Percentiles rank a stretch among this genome's conserved stretches.
These are phyloP conservation scores for Aleurites moluccanus DNA, from an alignment of 441 rosid species.

Conservation along the genomic window DNA sequence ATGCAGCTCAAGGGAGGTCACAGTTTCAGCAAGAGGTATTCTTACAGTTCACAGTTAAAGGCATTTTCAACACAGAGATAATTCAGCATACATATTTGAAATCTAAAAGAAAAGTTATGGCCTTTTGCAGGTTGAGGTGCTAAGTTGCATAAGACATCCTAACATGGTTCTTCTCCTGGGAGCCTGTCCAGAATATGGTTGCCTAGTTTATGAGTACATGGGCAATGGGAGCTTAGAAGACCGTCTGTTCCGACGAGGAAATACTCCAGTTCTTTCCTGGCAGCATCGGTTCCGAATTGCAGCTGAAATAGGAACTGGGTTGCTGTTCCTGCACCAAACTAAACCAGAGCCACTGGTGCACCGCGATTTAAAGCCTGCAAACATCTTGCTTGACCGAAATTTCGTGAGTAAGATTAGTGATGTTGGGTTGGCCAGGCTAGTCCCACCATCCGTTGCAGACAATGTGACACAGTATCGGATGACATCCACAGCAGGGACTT, in stretches of 20 bases:
- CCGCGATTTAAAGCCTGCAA: slow-evolving; percentile 75
- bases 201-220: slow-evolving; percentile 80
- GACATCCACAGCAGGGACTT: slow-evolving; percentile 81
- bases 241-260: slow-evolving; percentile 49
- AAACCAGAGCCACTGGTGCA: slow-evolving; percentile 39
- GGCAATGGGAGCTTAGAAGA: slow-evolving; percentile 84
- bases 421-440: slow-evolving; percentile 77
- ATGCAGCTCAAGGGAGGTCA: slow-evolving; percentile 68
- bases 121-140: slow-evolving; percentile 60
- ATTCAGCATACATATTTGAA: background rate
- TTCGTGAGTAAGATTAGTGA: slow-evolving; percentile 78
- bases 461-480: slow-evolving; percentile 62
- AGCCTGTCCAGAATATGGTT: slow-evolving; percentile 74
- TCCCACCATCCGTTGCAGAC: slow-evolving; percentile 63
- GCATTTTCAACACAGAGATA: too few species aligned
- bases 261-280: slow-evolving; percentile 57
- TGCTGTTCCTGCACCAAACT: slow-evolving; percentile 75
- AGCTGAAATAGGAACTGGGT: slow-evolving; percentile 71
- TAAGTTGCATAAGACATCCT: slow-evolving; percentile 68
- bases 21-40: slow-evolving; percentile 72
- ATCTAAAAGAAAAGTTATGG: background rate
- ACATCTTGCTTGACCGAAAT: slow-evolving; percentile 67
- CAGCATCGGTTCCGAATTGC: slow-evolving; percentile 61
- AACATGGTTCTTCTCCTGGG: slow-evolving; percentile 84
- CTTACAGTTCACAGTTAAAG: background rate